Evolutionary conservation across 192 early-diverging fungal genomes (phyloP), one percentile per base, ranked within the genome.

Genomic region (Diversispora eburnea): DNA sequence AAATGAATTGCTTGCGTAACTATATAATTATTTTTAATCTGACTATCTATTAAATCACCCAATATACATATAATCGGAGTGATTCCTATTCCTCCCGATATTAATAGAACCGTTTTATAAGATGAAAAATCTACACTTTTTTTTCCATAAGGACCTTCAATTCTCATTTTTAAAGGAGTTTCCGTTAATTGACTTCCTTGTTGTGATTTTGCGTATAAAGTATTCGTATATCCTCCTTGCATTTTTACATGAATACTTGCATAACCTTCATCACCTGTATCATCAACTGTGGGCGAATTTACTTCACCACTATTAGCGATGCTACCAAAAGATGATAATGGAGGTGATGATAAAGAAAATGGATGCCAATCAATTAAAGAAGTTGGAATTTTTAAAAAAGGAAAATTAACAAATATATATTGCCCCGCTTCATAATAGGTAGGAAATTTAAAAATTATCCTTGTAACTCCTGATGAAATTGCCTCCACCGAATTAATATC

Each of bases 111-210:
- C 7, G 77, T 72, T 19, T 51, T 42, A 33, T 83, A 70, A 41
- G 77, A 76, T 43, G 71, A 73, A 42, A 77, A 79, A 33, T 81
- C 80, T 0, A 81, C 15, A 62, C 49, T 52, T 17, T 80, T 41
- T 63, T 51, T 71, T 4, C 82, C 82, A 77, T 79, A 81, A 8
- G 82, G 82, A 4, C 82, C 82, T 76, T 83, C 80, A 3, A 83
- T 43, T 45, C 58, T 80, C 39, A 80, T 48, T 19, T 10, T 49
- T 46, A 77, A 52, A 17, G 58, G 20, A 48, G 7, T 7, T 15
- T 46, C n/a, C 1, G 3, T 48, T 17, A 33, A 8, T 57, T 57
- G 15, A 17, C 19, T 6, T 12, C 45, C 52, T 22, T 43, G 20
- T 20, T 47, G 46, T 48, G 70, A 25, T 58, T 22, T 60, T 2